A percentile compares a stretch with the other conserved stretches of the same genome.
Evolutionary conservation across 2,329 filamentous ascomycete species (phyloP).

Genomic region (Neophaeococcomyces mojaviensis): DNA sequence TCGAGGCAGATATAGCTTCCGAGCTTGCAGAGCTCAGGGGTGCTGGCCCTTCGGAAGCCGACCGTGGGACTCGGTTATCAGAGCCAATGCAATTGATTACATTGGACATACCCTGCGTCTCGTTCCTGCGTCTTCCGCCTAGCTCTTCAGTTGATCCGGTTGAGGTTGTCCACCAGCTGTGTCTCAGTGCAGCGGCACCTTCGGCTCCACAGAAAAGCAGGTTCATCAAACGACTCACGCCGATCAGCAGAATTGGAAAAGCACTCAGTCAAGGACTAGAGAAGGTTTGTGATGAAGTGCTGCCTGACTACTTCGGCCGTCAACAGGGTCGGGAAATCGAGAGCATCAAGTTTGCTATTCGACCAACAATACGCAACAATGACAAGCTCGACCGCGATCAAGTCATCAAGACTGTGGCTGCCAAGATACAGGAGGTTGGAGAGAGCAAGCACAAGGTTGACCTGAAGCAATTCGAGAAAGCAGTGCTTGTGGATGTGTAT

Average conservation of each 20-base stretch:
- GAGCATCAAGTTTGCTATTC: slow-evolving; percentile 51
- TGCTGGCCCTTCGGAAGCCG: slow-evolving; percentile 43
- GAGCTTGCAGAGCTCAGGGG: slow-evolving; percentile 46
- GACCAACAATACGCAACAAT: slow-evolving; percentile 54
- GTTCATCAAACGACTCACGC: slow-evolving; percentile 54
- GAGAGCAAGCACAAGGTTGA: slow-evolving; percentile 53
- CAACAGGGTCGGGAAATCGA: background rate
- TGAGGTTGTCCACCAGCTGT: slow-evolving; percentile 51
- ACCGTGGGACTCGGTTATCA: slow-evolving; percentile 16
- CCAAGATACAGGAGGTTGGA: slow-evolving; percentile 34
- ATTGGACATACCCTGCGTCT: slow-evolving; percentile 25
- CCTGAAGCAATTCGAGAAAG: slow-evolving; percentile 52
- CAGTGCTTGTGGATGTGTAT: slow-evolving; percentile 57
- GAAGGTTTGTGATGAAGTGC: slow-evolving; percentile 48
- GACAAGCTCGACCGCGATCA: slow-evolving; percentile 48
- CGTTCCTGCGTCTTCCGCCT: slow-evolving; percentile 27
- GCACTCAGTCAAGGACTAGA: slow-evolving; percentile 51
- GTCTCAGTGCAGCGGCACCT: slow-evolving; percentile 47
- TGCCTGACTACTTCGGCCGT: slow-evolving; percentile 51
- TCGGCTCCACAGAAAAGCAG: slow-evolving; percentile 41
- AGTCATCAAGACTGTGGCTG: slow-evolving; percentile 54
- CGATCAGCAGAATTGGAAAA: slow-evolving; percentile 51
- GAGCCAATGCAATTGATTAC: slow-evolving; percentile 11
- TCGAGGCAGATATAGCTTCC: slow-evolving; percentile 53
- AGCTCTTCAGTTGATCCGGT: slow-evolving; percentile 52